Evolutionary conservation across 2,329 filamentous ascomycete genomes (phyloP), one percentile per base, ranked within the genome.

Genomic region (Epichloe uncinata): DNA sequence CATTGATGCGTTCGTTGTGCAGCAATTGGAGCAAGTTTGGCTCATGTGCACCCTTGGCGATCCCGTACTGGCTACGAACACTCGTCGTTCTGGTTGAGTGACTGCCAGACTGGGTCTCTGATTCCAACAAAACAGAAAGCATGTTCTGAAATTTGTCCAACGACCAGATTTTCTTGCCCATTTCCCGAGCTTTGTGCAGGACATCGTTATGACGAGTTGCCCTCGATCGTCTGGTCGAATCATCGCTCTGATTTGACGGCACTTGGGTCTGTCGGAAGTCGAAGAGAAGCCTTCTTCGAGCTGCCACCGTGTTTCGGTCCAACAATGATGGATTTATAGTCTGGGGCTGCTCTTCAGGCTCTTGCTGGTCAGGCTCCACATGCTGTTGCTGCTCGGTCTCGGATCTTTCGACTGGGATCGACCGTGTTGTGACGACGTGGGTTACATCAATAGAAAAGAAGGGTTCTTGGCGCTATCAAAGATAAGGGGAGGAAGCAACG

Each of bases 161-260:
- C 0, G 87, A 82, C 90, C 93, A 98, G 54, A 98, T 95, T 69
- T 96, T 98, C 78, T 97, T 97, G 35, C 85, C 83, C 79, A 96
- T 84, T 55, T 95, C 88, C 46, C 85, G 82, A 37, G 93, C 93
- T 62, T 89, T 84, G 60, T 85, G 73, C 40, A 98, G 70, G 37
- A 98, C 82, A 67, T 98, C 93, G 45, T 74, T 75, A 59, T 73
- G 81, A 36, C 77, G 73, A 15, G 67, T 54, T 15, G 60, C 61
- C 58, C 74, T 76, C 51, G 68, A 67, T 55, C 73, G 68, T 56
- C 69, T 71, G 26, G 71, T 59, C 16, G 73, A 69, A 30, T 77
- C 74, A 34, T 72, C 71, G 16, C 66, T 56, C 43, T 72, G 70
- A 15, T 71, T 62, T 3, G 70, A 66, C 33, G 70, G 68, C 5